A percentile compares a stretch with the other conserved stretches of the same genome.
These are phyloP conservation scores for Chenopodium album DNA, from an alignment of 148 eudicot species.

Conservation along the genomic window DNA sequence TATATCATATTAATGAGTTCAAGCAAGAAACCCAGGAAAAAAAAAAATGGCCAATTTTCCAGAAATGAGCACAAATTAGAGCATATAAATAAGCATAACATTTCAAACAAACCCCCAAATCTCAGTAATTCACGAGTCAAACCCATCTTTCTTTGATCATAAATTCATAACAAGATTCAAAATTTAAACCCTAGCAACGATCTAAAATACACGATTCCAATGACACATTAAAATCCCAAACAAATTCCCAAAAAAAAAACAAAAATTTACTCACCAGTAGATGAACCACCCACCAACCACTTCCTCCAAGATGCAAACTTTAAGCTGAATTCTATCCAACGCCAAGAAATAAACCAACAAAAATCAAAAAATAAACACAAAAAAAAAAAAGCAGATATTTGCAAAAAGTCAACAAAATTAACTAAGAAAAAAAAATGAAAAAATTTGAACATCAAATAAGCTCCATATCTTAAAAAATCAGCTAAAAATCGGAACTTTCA, in stretches of 20 bases:
- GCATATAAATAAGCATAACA: not conserved
- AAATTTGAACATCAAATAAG: slow-evolving; percentile 8
- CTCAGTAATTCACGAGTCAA: not conserved
- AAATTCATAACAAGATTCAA: not conserved
- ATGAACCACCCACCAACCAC: slow-evolving; percentile 4
- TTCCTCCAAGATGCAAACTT: slow-evolving; percentile 14
- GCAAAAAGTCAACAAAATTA: not conserved
- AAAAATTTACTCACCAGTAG: not conserved
- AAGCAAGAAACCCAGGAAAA: not conserved
- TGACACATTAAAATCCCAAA: not conserved
- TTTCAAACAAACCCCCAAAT: slow-evolving; percentile 4
- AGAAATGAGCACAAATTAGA: not conserved
- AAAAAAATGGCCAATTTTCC: not conserved
- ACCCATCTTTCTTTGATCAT: not conserved
- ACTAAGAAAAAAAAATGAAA: not conserved
- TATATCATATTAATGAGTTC: not conserved
- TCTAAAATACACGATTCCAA: not conserved
- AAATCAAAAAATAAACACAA: not conserved
- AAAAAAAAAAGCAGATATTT: not conserved
- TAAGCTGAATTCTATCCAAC: not conserved
- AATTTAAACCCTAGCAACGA: not conserved
- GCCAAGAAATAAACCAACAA: not conserved
- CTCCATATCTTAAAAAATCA: slow-evolving; percentile 1
- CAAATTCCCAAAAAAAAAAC: not conserved
- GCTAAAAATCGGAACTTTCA: slow-evolving; percentile 8